Evolutionary conservation across 2,329 filamentous ascomycete genomes (phyloP).

Genomic region (Penicillium sp.): DNA sequence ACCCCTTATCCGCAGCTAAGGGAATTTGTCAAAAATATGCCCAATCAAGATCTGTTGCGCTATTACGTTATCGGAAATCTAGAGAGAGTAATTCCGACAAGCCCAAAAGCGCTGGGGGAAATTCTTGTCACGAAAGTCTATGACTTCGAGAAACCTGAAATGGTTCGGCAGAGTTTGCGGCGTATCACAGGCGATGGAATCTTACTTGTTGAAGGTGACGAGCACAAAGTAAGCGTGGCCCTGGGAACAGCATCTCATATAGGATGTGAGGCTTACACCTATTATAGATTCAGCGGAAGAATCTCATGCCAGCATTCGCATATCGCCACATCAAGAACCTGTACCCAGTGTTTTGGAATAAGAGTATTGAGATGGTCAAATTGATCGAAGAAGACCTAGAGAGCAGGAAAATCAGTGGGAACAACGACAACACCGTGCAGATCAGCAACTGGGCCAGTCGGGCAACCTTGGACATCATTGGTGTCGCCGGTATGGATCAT

Average conservation of each 20-base stretch:
- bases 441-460: conserved; percentile 64
- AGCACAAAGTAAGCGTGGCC: conserved; percentile 63
- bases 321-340: conserved; percentile 82
- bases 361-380: conserved; percentile 65
- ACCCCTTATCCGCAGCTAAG: conserved; percentile 41
- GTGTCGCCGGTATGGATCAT: conserved; percentile 66
- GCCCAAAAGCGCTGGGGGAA: conserved; percentile 66
- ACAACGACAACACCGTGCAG: conserved; percentile 52
- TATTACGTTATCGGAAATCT: conserved; percentile 63
- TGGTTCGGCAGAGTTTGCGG: conserved; percentile 44
- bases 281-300: conserved; percentile 62
- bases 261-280: neutral
- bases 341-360: conserved; percentile 80
- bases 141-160: conserved; percentile 64
- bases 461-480: conserved; percentile 73
- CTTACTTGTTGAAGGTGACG: conserved; percentile 83
- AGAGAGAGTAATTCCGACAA: conserved; percentile 62
- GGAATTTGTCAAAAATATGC: conserved; percentile 58
- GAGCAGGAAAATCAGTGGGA: conserved; percentile 35
- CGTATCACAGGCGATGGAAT: conserved; percentile 45
- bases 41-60: conserved; percentile 67
- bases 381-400: conserved; percentile 54
- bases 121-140: conserved; percentile 68
- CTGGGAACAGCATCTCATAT: neutral
- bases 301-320: conserved; percentile 78